Evolutionary conservation across 1,139 yeast species (phyloP).

Genomic region (Kluyveromyces sp.): DNA sequence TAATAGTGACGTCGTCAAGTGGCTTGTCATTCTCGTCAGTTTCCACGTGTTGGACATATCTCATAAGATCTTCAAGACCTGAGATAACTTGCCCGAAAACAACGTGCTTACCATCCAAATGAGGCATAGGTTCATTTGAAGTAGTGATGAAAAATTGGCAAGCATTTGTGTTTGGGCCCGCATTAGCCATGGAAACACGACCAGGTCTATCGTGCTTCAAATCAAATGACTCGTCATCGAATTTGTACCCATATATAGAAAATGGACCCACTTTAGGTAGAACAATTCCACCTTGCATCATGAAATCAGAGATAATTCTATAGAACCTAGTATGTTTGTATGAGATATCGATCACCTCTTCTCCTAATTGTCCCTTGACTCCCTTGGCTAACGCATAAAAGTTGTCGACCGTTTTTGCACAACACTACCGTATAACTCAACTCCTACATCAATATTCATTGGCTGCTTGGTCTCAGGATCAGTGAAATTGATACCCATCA

Average conservation of each 20-base stretch:
- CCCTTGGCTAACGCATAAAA: slow-evolving; percentile 55
- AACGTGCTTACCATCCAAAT: slow-evolving; percentile 64
- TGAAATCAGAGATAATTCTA: slow-evolving; percentile 56
- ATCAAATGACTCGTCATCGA: slow-evolving; percentile 61
- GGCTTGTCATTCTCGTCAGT: slow-evolving; percentile 36
- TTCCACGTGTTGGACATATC: slow-evolving; percentile 43
- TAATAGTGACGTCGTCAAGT: slow-evolving; percentile 37
- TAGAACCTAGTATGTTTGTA: slow-evolving; percentile 55
- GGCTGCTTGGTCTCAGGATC: slow-evolving; percentile 13
- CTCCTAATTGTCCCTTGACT: slow-evolving; percentile 38
- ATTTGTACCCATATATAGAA: slow-evolving; percentile 58
- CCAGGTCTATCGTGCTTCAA: slow-evolving; percentile 61
- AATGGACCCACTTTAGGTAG: slow-evolving; percentile 84
- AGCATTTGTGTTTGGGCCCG: slow-evolving; percentile 68
- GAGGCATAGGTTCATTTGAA: slow-evolving; percentile 47
- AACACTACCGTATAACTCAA: slow-evolving; percentile 63
- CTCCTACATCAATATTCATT: slow-evolving; percentile 37
- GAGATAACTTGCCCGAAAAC: slow-evolving; percentile 69
- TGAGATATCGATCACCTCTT: slow-evolving; percentile 50
- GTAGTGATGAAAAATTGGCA: slow-evolving; percentile 68
- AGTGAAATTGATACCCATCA: slow-evolving; percentile 19
- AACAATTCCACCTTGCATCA: slow-evolving; percentile 77
- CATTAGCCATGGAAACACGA: slow-evolving; percentile 68
- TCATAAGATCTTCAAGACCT: slow-evolving; percentile 51
- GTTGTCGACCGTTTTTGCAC: slow-evolving; percentile 63